These are phyloP conservation scores for rapeseed (Brassica napus) DNA, from an alignment of 345 rosid genomes.

Conservation along the genomic window DNA sequence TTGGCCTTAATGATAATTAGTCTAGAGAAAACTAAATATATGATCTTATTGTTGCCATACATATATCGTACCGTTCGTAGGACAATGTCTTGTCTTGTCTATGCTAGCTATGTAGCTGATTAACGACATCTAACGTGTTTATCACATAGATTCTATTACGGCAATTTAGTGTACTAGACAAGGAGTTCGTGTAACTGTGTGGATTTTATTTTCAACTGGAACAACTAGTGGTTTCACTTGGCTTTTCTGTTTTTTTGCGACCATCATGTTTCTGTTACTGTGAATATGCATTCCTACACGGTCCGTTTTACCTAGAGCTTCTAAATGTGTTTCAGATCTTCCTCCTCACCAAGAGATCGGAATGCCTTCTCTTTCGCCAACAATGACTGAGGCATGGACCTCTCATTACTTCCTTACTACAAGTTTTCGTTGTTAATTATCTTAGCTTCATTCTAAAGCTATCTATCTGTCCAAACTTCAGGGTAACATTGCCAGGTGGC, in stretches of 20 bases:
- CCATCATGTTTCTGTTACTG: constrained; percentile 4
- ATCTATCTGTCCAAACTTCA: constrained; percentile 41
- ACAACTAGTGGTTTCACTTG: constrained; percentile 8
- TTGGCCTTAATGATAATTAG: constrained; percentile 2
- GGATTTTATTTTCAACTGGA: neutral
- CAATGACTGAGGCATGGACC: constrained; percentile 84
- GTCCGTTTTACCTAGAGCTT: neutral
- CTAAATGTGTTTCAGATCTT: constrained; percentile 59
- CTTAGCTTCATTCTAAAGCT: constrained; percentile 20
- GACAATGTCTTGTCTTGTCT: neutral
- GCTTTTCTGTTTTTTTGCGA: constrained; percentile 2
- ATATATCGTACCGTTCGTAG: neutral
- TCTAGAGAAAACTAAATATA: neutral
- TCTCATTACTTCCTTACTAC: constrained; percentile 7
- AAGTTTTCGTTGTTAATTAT: neutral
- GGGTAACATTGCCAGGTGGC: constrained; percentile 98
- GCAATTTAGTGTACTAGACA: neutral
- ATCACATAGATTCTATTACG: neutral
- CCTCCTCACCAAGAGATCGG: constrained; percentile 98
- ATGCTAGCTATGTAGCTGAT: constrained; percentile 9
- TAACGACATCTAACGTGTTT: neutral
- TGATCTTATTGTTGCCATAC: neutral
- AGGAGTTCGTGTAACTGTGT: neutral
- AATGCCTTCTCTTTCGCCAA: constrained; percentile 99
- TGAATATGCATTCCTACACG: constrained; percentile 11